Evolutionary conservation across 2,329 filamentous ascomycete genomes (phyloP).

Genomic region (Fusarium equiseti): DNA sequence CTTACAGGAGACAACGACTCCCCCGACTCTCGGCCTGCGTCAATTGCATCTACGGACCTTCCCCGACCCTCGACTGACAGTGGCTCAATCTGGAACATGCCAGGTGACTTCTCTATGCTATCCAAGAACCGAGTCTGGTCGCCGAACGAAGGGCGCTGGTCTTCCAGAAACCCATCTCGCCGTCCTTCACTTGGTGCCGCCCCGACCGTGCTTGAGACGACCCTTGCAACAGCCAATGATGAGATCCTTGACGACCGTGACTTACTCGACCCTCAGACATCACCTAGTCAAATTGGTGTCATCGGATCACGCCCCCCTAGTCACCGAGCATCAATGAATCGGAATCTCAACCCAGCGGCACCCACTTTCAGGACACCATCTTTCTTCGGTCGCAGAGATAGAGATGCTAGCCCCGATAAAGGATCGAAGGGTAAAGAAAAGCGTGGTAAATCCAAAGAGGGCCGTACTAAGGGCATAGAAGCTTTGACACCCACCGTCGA

Average conservation of each 20-base stretch:
- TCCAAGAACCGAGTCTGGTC: conserved; percentile 76
- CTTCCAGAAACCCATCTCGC: conserved; percentile 77
- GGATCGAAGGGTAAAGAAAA: conserved; percentile 52
- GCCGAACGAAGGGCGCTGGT: conserved; percentile 63
- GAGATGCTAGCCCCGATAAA: conserved; percentile 46
- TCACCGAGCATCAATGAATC: conserved; percentile 61
- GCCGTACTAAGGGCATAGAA: conserved; percentile 55
- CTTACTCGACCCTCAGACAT: conserved; percentile 63
- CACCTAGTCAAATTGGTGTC: conserved; percentile 71
- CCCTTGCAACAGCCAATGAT: conserved; percentile 72
- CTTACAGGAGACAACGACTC: conserved; percentile 67
- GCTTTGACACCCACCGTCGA: conserved; percentile 56
- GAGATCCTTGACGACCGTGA: conserved; percentile 72
- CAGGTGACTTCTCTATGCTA: conserved; percentile 57
- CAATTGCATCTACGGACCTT: conserved; percentile 76
- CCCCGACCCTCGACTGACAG: conserved; percentile 84
- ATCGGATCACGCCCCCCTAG: conserved; percentile 82
- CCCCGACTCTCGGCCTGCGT: conserved; percentile 73
- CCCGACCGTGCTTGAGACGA: conserved; percentile 71
- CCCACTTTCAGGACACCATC: conserved; percentile 85
- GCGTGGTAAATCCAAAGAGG: conserved; percentile 51
- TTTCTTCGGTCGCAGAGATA: conserved; percentile 66
- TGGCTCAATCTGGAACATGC: conserved; percentile 77
- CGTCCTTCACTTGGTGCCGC: conserved; percentile 85
- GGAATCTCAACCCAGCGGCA: conserved; percentile 85